These are phyloP conservation scores for Penicillium daleae DNA, from an alignment of 495 filamentous ascomycete genomes.

Conservation along the genomic window DNA sequence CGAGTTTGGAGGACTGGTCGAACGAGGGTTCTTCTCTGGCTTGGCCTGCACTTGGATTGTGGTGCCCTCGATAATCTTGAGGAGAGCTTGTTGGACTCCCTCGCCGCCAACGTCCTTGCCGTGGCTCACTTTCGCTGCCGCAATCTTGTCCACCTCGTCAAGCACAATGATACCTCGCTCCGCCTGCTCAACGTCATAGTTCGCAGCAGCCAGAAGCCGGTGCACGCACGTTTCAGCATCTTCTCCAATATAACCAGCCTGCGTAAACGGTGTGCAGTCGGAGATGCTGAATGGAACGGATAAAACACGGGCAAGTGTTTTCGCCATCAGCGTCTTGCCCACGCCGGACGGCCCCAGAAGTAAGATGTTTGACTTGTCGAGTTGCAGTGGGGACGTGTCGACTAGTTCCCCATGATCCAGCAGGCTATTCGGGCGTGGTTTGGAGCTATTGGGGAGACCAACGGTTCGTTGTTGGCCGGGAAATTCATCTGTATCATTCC, in stretches of 20 bases:
- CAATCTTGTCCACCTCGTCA: conserved; percentile 97
- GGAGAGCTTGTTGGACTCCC: conserved; percentile 92
- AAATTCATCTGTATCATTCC: conserved; percentile 67
- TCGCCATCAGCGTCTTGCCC: conserved; percentile 94
- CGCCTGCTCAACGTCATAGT: conserved; percentile 83
- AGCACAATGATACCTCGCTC: conserved; percentile 94
- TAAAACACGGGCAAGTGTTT: conserved; percentile 75
- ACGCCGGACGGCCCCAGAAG: conserved; percentile 93
- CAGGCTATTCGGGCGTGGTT: conserved; percentile 29
- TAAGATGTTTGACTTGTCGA: conserved; percentile 97
- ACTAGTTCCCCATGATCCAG: conserved; percentile 46
- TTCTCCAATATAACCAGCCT: conserved; percentile 96
- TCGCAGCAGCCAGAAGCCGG: conserved; percentile 82
- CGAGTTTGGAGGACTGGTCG: conserved; percentile 44
- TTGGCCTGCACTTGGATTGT: conserved; percentile 86
- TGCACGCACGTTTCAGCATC: conserved; percentile 94
- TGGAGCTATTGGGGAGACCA: conserved; percentile 34
- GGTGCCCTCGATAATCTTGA: conserved; percentile 96
- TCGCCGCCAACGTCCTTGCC: conserved; percentile 88
- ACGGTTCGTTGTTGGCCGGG: conserved; percentile 71
- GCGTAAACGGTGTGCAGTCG: conserved; percentile 95
- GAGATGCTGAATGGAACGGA: conserved; percentile 97
- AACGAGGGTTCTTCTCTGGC: conserved; percentile 64
- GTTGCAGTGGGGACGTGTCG: conserved; percentile 66
- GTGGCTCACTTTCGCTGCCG: conserved; percentile 67